phyloP scores from a whole-genome alignment of 2,329 filamentous ascomycete species.

The Monosporascus sp. region DNA sequence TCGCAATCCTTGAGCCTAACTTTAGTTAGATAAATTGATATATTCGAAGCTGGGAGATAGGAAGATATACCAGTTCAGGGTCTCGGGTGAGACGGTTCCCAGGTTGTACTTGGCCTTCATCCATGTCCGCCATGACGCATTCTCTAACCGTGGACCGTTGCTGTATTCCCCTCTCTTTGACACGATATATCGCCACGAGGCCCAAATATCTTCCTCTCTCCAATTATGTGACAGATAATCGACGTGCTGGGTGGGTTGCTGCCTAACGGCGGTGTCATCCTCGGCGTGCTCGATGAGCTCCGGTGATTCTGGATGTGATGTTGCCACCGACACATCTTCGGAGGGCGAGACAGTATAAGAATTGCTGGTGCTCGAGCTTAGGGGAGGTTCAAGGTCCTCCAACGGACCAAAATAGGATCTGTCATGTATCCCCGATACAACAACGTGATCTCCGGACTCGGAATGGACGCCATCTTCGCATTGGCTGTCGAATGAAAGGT shows the following conservation, averaged over 20 bases:
- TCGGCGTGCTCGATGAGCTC: slow-evolving; percentile 57
- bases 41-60: background rate
- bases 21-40: slow-evolving; percentile 23
- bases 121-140: slow-evolving; percentile 97
- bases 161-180: slow-evolving; percentile 72
- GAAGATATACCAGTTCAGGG: slow-evolving; percentile 76
- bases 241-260: slow-evolving; percentile 79
- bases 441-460: slow-evolving; percentile 44
- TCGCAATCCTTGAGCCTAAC: slow-evolving; percentile 91
- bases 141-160: slow-evolving; percentile 80
- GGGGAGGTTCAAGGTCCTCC: slow-evolving; percentile 46
- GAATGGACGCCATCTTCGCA: slow-evolving; percentile 42
- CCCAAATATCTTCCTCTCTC: slow-evolving; percentile 95
- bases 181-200: slow-evolving; percentile 91
- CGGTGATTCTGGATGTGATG: slow-evolving; percentile 55
- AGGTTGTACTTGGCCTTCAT: slow-evolving; percentile 85
- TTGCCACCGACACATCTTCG: slow-evolving; percentile 45
- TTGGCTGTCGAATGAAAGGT: slow-evolving; percentile 55
- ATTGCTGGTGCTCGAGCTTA: slow-evolving; percentile 44
- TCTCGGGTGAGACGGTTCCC: slow-evolving; percentile 83
- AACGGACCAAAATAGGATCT: slow-evolving; percentile 41
- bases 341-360: slow-evolving; percentile 49
- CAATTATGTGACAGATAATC: slow-evolving; percentile 92
- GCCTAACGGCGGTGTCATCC: slow-evolving; percentile 73
- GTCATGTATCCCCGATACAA: slow-evolving; percentile 41